Base-by-base conservation (phyloP, 345 rosid genomes). In the Melaleuca alternifolia region DNA sequence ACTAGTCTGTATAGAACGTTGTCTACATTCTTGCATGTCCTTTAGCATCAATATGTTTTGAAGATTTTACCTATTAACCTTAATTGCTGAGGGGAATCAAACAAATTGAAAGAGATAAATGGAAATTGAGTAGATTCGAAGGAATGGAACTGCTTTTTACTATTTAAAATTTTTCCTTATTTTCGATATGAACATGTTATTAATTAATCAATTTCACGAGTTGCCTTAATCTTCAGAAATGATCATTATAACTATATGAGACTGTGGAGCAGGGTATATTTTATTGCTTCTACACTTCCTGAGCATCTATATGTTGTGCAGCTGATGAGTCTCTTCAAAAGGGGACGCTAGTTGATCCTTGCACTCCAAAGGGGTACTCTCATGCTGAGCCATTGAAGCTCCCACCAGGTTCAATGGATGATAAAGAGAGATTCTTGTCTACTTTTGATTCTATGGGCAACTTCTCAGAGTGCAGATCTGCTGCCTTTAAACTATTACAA, bases 381-480 rank as follows among this genome's bases (percentile, higher is more conserved):
- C 85, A 84, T 76, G 61, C 83, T 11, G 88, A 87, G 23, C 91
- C 91, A 85, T 88, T 41, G 85, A 89, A 87, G 84, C 87, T 88
- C 65, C 91, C 91, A 14, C 86, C 95, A 6, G 96, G 89, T 87
- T 87, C 92, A 48, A 87, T 85, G 57, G 87, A 89, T 83, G 92
- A 89, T 86, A 89, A 89, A 85, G 88, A 86, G 61, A 89, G 82
- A 30, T 77, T 87, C 88, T n/a, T 88, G 82, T 87, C 93, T 21
- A 82, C 88, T 79, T 87, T 95, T 91, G 91, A 92, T 82, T 91
- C 96, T 30, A 88, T 85, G 89, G 99, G 99, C 65, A 94, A 96
- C 93, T 97, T 95, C 91, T 94, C 99, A 10, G 89, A 93, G 88
- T 97, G 99, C 91, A 94, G 98, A 90, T 92, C 98, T 52, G 96